Percentiles rank a stretch among this genome's conserved stretches.
These are phyloP conservation scores for Carallia brachiata DNA, from an alignment of 345 rosid species.

Conservation along the genomic window DNA sequence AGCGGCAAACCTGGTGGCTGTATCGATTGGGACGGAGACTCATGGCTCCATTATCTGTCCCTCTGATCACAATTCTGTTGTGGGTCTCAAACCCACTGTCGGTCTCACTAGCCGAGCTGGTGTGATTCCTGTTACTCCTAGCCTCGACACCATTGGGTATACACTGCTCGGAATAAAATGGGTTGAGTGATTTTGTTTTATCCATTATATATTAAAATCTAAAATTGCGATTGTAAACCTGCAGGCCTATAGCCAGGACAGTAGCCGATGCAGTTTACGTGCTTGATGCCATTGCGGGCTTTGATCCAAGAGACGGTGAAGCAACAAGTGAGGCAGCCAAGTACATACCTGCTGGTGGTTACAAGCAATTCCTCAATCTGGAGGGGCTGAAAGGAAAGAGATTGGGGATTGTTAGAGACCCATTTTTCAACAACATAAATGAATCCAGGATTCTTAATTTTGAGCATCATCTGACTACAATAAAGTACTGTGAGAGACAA, in stretches of 20 bases:
- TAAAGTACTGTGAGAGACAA: constrained; percentile 6
- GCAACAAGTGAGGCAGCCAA: constrained; percentile 27
- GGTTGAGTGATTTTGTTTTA: too few species aligned
- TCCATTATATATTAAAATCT: not conserved
- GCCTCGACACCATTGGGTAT: constrained; percentile 33
- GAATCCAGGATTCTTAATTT: constrained; percentile 17
- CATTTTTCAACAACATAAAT: constrained; percentile 5
- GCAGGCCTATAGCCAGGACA: constrained; percentile 32
- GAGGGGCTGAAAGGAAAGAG: constrained; percentile 27
- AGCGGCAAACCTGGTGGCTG: constrained; percentile 32
- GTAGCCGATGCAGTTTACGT: constrained; percentile 36
- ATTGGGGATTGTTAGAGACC: constrained; percentile 28
- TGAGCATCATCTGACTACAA: constrained; percentile 8
- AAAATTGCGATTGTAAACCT: not conserved
- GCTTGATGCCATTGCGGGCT: constrained; percentile 34
- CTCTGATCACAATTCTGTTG: constrained; percentile 23
- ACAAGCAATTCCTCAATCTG: constrained; percentile 31
- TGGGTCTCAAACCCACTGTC: constrained; percentile 30
- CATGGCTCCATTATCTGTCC: constrained; percentile 26
- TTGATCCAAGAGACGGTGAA: constrained; percentile 25
- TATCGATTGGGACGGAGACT: constrained; percentile 23
- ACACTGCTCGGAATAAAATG: too few species aligned
- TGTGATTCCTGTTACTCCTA: constrained; percentile 26
- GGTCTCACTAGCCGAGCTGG: constrained; percentile 32
- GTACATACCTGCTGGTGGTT: constrained; percentile 34